Evolutionary conservation across 2,329 filamentous ascomycete species (phyloP).

Genomic region (Lachnum nothofagi): DNA sequence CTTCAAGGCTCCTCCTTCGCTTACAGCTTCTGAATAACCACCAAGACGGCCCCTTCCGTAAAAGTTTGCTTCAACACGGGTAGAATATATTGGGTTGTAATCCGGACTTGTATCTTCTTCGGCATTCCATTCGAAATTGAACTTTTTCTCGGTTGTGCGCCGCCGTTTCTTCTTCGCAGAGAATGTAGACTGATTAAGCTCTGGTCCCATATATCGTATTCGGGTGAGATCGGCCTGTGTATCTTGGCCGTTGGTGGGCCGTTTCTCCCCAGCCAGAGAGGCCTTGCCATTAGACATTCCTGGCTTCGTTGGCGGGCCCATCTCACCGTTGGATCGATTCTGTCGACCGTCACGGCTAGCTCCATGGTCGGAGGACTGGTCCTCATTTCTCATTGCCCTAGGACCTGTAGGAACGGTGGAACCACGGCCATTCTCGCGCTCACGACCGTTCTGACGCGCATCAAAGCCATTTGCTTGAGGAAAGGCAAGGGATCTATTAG

Average conservation of each 20-base stretch:
- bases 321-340: constrained; percentile 14
- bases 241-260: constrained; percentile 44
- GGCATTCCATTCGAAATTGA: constrained; percentile 97
- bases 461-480: constrained; percentile 22
- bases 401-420: constrained; percentile 63
- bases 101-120: constrained; percentile 87
- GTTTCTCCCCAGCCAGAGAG: constrained; percentile 34
- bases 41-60: constrained; percentile 64
- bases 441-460: constrained; percentile 21
- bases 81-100: constrained; percentile 75
- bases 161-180: constrained; percentile 94
- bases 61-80: constrained; percentile 61
- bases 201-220: constrained; percentile 84
- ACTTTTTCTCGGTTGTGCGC: constrained; percentile 90
- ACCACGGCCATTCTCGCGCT: constrained; percentile 26
- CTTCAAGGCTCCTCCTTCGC: constrained; percentile 50
- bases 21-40: constrained; percentile 57
- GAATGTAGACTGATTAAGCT: constrained; percentile 81
- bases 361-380: constrained; percentile 44
- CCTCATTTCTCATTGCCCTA: constrained; percentile 55
- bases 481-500: constrained; percentile 25
- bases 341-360: constrained; percentile 19
- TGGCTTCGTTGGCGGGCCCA: constrained; percentile 30
- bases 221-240: constrained; percentile 71
- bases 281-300: constrained; percentile 26